Conservation (phyloP, 495 filamentous ascomycete species). For the Aspergillus indologenus region DNA sequence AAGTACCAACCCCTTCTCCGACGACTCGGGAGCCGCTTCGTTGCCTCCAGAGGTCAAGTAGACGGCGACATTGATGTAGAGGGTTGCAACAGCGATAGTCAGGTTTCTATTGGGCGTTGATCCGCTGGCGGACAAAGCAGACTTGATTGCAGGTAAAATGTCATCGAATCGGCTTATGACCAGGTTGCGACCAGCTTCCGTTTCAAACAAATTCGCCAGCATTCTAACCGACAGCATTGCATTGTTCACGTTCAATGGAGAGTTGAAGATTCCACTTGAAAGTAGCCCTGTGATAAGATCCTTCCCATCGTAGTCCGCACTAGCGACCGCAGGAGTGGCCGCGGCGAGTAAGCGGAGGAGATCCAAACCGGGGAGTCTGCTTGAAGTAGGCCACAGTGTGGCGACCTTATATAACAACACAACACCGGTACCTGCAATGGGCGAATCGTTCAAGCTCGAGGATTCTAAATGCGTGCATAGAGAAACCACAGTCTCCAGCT, state of each 20-base stretch:
- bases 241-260: constrained; percentile 62
- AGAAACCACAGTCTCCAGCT: constrained; percentile 55
- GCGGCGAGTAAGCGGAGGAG: constrained; percentile 75
- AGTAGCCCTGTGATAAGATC: constrained; percentile 44
- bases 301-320: constrained; percentile 55
- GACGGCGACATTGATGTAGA: constrained; percentile 82
- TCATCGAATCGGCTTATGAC: constrained; percentile 57
- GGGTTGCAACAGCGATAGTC: constrained; percentile 74
- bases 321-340: constrained; percentile 58
- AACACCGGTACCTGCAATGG: constrained; percentile 45
- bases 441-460: constrained; percentile 33
- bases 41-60: constrained; percentile 46
- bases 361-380: constrained; percentile 81
- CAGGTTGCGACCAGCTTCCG: constrained; percentile 63
- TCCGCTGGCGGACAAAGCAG: constrained; percentile 39
- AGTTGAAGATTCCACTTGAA: constrained; percentile 54
- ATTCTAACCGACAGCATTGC: constrained; percentile 81
- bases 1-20: constrained; percentile 56
- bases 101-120: constrained; percentile 70
- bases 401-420: constrained; percentile 62
- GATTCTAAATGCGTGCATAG: constrained; percentile 58
- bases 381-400: constrained; percentile 71
- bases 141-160: constrained; percentile 50
- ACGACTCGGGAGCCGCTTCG: constrained; percentile 37
- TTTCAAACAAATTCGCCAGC: constrained; percentile 85